Evolutionary conservation across 371 early-diverging fungal species (phyloP).

Genomic region (Circinella minor): DNA sequence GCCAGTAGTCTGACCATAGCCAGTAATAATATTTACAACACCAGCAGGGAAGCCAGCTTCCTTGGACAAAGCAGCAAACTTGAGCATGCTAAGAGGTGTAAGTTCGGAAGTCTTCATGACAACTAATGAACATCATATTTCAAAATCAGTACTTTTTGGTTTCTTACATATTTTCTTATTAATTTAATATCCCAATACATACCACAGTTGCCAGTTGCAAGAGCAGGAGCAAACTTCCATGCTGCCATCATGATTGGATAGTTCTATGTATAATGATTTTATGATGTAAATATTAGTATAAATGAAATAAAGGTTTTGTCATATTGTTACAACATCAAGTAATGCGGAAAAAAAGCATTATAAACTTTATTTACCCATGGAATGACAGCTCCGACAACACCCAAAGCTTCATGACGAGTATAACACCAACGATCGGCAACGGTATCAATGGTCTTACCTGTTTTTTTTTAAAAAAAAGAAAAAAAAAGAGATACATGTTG

Average conservation of each 20-base stretch:
- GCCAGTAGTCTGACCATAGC: slow-evolving; percentile 49
- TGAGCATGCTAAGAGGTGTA: slow-evolving; percentile 57
- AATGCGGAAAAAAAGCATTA: background rate
- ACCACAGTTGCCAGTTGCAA: slow-evolving; percentile 73
- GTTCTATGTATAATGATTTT: slow-evolving; percentile 16
- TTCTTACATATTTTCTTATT: too few relatives aligned
- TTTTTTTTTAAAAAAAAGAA: background rate
- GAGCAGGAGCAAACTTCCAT: slow-evolving; percentile 92
- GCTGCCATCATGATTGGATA: slow-evolving; percentile 60
- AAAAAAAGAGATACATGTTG: background rate
- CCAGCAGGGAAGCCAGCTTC: slow-evolving; percentile 63
- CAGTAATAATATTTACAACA: slow-evolving; percentile 77
- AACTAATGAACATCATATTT: slow-evolving; percentile 21
- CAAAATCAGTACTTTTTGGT: background rate
- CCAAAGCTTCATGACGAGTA: slow-evolving; percentile 79
- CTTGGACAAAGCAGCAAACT: slow-evolving; percentile 48
- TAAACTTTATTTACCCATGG: slow-evolving; percentile 31
- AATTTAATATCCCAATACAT: slow-evolving; percentile 25
- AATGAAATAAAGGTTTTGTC: too few relatives aligned
- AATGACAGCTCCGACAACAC: slow-evolving; percentile 82
- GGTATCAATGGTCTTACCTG: slow-evolving; percentile 47
- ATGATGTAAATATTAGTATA: background rate
- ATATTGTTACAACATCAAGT: too few relatives aligned
- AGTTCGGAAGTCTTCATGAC: slow-evolving; percentile 63
- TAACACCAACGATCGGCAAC: slow-evolving; percentile 55